Evolutionary conservation across 2,329 filamentous ascomycete genomes (phyloP).

Genomic region (Didymellaceae sp.): DNA sequence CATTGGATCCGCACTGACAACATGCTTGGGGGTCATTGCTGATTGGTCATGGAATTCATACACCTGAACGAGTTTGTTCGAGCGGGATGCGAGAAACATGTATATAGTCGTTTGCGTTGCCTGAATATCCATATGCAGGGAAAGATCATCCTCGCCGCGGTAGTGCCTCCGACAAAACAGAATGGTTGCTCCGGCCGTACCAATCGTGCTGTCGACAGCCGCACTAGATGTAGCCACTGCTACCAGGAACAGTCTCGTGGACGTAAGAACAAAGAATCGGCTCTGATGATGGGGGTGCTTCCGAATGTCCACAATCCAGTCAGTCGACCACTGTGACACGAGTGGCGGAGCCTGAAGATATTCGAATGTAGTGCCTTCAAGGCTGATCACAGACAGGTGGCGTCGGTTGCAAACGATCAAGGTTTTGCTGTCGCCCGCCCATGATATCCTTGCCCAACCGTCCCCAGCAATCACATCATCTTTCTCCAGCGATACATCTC

Average conservation of each 20-base stretch:
- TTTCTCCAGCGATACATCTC: constrained; percentile 14
- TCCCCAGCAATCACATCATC: constrained; percentile 39
- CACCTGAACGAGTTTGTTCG: constrained; percentile 40
- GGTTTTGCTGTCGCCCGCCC: constrained; percentile 56
- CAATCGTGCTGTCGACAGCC: constrained; percentile 19
- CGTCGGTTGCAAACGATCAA: constrained; percentile 62
- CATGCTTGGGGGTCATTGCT: constrained; percentile 10
- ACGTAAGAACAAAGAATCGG: constrained; percentile 67
- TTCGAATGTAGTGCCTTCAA: constrained; percentile 31
- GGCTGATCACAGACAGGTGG: constrained; percentile 44
- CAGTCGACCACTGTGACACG: constrained; percentile 31
- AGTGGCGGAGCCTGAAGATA: constrained; percentile 35
- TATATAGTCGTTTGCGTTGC: constrained; percentile 30
- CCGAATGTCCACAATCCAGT: constrained; percentile 66
- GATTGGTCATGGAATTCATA: constrained; percentile 33
- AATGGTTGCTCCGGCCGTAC: constrained; percentile 43
- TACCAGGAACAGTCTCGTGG: constrained; percentile 59
- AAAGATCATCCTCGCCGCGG: constrained; percentile 60
- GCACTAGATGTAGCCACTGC: constrained; percentile 47
- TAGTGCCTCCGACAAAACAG: constrained; percentile 62
- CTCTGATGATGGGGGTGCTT: constrained; percentile 55
- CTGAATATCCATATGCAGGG: constrained; percentile 50
- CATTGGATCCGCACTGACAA: constrained; percentile 38
- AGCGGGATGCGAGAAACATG: constrained; percentile 42
- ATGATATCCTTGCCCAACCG: constrained; percentile 59